phyloP scores from a whole-genome alignment of 257 asterid genomes.

The Cruciata laevipes region DNA sequence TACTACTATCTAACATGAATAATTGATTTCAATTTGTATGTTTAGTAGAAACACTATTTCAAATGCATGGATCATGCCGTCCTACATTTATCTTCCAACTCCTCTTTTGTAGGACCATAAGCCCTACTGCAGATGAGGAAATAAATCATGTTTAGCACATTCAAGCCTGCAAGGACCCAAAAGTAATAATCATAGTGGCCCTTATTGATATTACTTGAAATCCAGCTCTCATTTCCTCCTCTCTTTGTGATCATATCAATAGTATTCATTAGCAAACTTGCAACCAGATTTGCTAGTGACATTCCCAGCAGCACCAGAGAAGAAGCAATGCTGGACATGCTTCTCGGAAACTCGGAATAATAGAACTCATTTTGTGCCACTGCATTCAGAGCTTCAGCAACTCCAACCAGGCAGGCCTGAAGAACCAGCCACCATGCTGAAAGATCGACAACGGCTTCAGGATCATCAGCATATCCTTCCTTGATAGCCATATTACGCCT shows the following conservation, averaged over 20 bases:
- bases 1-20: too few relatives aligned
- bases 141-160: constrained; percentile 40
- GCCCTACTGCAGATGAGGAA: constrained; percentile 43
- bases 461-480: constrained; percentile 20
- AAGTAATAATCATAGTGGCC: constrained; percentile 64
- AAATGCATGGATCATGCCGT: constrained; percentile 5
- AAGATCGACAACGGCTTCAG: constrained; percentile 19
- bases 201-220: constrained; percentile 49
- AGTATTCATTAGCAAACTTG: constrained; percentile 43
- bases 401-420: constrained; percentile 45
- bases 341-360: constrained; percentile 51
- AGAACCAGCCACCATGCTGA: constrained; percentile 75
- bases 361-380: constrained; percentile 61
- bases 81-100: constrained; percentile 21
- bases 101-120: constrained; percentile 42
- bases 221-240: constrained; percentile 56
- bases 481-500: constrained; percentile 29
- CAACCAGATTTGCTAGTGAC: constrained; percentile 40
- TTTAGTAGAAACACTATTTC: too few relatives aligned
- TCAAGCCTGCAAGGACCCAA: constrained; percentile 46
- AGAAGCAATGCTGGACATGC: constrained; percentile 69
- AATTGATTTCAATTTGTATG: too few relatives aligned
- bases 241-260: constrained; percentile 28
- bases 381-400: constrained; percentile 50
- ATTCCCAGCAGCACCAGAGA: constrained; percentile 32